phyloP scores from a whole-genome alignment of 352 stramenopile species.

The Phytophthora pistaciae region DNA sequence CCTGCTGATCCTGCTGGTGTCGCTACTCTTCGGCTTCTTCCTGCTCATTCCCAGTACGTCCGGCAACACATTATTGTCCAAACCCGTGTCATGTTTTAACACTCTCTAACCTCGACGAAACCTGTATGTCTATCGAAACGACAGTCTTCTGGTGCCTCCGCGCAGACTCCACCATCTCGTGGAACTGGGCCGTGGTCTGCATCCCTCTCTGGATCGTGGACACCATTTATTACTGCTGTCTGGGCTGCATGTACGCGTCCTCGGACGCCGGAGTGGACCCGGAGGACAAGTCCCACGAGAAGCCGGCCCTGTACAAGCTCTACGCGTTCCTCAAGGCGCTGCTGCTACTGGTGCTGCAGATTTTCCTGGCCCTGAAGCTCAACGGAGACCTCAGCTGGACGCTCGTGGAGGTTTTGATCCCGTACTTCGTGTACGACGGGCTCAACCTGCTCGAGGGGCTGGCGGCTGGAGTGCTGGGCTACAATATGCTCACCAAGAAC shows the following conservation, averaged over 20 bases:
- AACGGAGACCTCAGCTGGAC: conserved; percentile 76
- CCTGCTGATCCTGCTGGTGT: conserved; percentile 74
- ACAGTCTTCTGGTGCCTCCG: conserved; percentile 87
- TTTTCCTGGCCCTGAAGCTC: conserved; percentile 87
- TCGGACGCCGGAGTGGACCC: conserved; percentile 59
- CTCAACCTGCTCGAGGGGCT: conserved; percentile 79
- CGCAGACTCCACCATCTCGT: conserved; percentile 78
- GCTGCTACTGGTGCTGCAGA: conserved; percentile 77
- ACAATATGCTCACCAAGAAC: conserved; percentile 77
- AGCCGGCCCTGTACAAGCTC: conserved; percentile 68
- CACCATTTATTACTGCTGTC: conserved; percentile 78
- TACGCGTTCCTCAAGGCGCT: conserved; percentile 87
- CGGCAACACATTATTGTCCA: conserved; percentile 16
- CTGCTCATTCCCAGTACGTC: conserved; percentile 84
- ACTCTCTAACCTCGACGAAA: conserved; percentile 18
- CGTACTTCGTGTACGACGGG: conserved; percentile 84
- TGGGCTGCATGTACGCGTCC: conserved; percentile 66
- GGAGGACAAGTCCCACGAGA: conserved; percentile 63
- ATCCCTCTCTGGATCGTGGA: conserved; percentile 85
- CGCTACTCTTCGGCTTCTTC: conserved; percentile 87
- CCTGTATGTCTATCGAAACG: conserved; percentile 12
- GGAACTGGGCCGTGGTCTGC: conserved; percentile 85
- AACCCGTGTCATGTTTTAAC: conserved; percentile 7
- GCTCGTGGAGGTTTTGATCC: conserved; percentile 70
- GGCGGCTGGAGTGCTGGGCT: conserved; percentile 63